Evolutionary conservation across 139 green algal genomes (phyloP).

Genomic region (Auxenochlorella pyrenoidosa): DNA sequence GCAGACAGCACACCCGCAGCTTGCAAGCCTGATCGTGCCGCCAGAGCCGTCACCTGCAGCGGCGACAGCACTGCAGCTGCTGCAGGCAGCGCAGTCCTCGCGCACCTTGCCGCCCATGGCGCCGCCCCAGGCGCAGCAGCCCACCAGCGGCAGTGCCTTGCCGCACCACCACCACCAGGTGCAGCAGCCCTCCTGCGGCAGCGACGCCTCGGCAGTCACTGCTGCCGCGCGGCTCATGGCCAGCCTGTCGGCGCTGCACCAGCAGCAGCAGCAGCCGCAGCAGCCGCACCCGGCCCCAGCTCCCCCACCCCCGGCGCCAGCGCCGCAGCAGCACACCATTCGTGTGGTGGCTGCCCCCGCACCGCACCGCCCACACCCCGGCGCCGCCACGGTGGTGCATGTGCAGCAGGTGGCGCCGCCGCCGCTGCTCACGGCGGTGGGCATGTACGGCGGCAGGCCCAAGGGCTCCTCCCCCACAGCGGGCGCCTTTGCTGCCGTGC

Average conservation of each 20-base stretch:
- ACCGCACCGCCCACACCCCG: neutral
- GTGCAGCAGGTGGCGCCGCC: neutral
- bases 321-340: neutral
- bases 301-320: constrained; percentile 78
- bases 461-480: neutral
- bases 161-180: neutral
- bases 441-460: neutral
- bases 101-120: neutral
- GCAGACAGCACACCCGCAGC: neutral
- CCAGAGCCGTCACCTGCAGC: neutral
- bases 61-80: neutral
- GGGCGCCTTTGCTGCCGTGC: neutral
- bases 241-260: neutral
- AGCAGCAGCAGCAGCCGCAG: constrained; percentile 39
- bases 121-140: neutral
- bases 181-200: neutral
- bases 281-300: constrained; percentile 85
- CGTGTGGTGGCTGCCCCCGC: neutral
- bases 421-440: neutral
- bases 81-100: constrained; percentile 1
- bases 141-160: neutral
- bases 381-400: too few species aligned
- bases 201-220: neutral
- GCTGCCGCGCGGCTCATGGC: neutral
- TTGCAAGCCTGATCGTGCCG: neutral